A percentile compares a stretch with the other conserved stretches of the same genome.
phyloP scores from a whole-genome alignment of 2,329 filamentous ascomycete genomes.

The Aspergillus tamarii region DNA sequence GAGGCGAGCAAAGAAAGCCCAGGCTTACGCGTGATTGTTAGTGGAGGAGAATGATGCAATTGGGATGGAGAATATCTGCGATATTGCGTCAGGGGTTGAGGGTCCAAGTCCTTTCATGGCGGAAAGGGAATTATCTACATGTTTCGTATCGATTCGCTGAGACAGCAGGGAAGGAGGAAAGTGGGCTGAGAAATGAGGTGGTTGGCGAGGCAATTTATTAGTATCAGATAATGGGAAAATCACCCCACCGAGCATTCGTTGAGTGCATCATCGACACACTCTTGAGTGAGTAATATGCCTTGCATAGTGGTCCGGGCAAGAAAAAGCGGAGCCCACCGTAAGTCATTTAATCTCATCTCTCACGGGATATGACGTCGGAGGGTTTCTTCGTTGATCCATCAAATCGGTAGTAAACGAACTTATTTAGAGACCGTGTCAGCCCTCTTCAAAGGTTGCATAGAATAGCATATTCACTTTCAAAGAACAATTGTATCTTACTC shows the following conservation, averaged over 20 bases:
- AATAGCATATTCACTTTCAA: neutral
- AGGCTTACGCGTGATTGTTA: constrained; percentile 12
- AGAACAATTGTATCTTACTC: neutral
- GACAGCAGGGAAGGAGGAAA: neutral
- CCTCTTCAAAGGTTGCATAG: neutral
- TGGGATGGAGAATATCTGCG: constrained; percentile 4
- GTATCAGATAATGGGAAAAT: constrained; percentile 1
- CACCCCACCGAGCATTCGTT: neutral
- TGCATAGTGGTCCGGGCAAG: neutral
- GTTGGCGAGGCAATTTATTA: constrained; percentile 23
- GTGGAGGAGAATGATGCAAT: constrained; percentile 25
- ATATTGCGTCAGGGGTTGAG: constrained; percentile 15
- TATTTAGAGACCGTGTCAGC: constrained; percentile 5
- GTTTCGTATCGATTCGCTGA: constrained; percentile 17
- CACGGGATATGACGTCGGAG: constrained; percentile 10
- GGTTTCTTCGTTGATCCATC: neutral
- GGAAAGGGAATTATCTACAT: constrained; percentile 6
- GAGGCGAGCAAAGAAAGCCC: constrained; percentile 18
- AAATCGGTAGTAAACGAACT: neutral
- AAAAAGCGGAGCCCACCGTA: constrained; percentile 2
- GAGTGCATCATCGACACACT: neutral
- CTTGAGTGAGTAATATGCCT: neutral
- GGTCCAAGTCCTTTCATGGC: neutral
- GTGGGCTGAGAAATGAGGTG: constrained; percentile 12
- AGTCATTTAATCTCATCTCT: neutral